Base-by-base conservation (phyloP, 306 rosid species). In the Lotus japonicus region DNA sequence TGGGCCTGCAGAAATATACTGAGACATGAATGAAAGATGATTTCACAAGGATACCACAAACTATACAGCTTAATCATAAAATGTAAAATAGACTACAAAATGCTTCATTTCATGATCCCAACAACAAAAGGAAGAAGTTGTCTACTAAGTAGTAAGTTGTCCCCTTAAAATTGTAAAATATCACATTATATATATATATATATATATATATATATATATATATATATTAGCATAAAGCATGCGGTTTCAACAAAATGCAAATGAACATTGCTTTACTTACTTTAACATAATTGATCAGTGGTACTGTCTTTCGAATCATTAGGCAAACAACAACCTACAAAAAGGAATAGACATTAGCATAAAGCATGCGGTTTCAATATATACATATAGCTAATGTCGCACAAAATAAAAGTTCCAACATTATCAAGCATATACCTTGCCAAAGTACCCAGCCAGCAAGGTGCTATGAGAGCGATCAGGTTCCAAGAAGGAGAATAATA, bases 281-380 rank as follows among this genome's bases (percentile, higher is more conserved):
- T 88, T 90, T 92, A 72, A 94, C 99, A 84, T 90, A 94, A 77
- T 84, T 89, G 96, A 94, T 88, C 49, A 94, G 96, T 1, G 86
- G 84, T 68, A 83, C 89, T 15, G 99, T 94, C 86, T 94, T 94
- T 77, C 99, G 85, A 35, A 87, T 78, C 99, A 94, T 90, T 13
- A 94, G 89, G 79, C 92, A 88, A 64, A 94, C 81, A 81, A 90
- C 96, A 18, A 94, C 97, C 99, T 94, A 62, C 48, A 72, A 64
- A 35, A 59, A 58, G 36, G 57, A 38, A 58, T 9, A 72, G 45
- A 54, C 68, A 66, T 17, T 7, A 58, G 62, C 48, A 72, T 72
- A 41, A 63, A 60, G 36, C 18, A 45, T 46, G 51, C 26, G 16
- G 64, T 55, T 71, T 35, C 38, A 49, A 66, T 65, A 14, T 5